Evolutionary conservation across 306 rosid genomes (phyloP), one percentile per base, ranked within the genome.

Genomic region (Trifolium fragiferum): DNA sequence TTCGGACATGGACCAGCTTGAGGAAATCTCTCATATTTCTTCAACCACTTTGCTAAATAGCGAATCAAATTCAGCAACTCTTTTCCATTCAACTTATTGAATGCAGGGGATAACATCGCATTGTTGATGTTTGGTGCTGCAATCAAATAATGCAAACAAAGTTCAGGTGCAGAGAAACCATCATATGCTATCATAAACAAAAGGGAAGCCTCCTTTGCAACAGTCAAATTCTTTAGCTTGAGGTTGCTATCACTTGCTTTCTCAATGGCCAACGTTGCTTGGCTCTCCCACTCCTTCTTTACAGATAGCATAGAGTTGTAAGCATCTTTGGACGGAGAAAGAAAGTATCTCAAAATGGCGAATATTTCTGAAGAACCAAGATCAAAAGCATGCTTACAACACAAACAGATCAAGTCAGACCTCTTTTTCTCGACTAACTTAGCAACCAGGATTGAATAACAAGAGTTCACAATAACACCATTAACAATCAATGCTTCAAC

Each of bases 111-210:
- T 10, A 87, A 46, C 70, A 83, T 53, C 60, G 80, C 89, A 55
- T 86, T 85, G 37, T 86, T 90, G 7, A 84, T 12, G 77, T 94
- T 91, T 10, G 92, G 76, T 1, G 96, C 91, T 18, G 90, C 83
- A 84, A 91, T 43, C 66, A 88, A 67, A 80, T 88, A 87, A 89
- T 94, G 97, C 82, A 94, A 72, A 72, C 95, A 94, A 30, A 88
- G 79, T 80, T 91, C 92, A 11, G 86, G 38, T 1, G 84, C 73
- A 57, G 93, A 84, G 74, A 94, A 91, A 30, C 90, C 91, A 44
- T 94, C 97, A 74, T 88, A 69, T n/a, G 96, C 92, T 16, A 87
- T 50, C 98, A 90, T 91, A 68, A 91, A 90, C 88, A 88, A 86
- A 85, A 87, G 49, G 16, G 91, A 76, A 81, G 95, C 92, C 38